phyloP scores from a whole-genome alignment of 2,329 filamentous ascomycete species.

The Parastagonospora avenae region DNA sequence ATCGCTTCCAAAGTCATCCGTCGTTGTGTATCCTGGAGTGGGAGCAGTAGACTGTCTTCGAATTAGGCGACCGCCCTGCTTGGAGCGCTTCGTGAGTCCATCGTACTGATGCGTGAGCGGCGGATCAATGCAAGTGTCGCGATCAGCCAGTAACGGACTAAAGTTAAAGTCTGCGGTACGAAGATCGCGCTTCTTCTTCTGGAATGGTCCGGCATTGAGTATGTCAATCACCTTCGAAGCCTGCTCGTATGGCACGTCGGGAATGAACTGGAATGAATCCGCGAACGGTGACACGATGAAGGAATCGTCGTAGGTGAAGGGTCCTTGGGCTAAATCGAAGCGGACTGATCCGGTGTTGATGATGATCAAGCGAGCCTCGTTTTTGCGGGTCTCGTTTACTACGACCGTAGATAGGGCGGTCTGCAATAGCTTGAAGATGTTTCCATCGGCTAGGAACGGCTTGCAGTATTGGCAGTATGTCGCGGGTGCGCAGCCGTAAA shows the following conservation, averaged over 20 bases:
- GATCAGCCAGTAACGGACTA: conserved; percentile 42
- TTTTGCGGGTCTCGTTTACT: conserved; percentile 57
- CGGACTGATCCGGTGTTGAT: conserved; percentile 66
- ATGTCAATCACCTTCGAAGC: conserved; percentile 49
- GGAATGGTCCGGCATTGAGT: conserved; percentile 53
- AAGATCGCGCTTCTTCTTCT: conserved; percentile 42
- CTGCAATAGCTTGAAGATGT: conserved; percentile 61
- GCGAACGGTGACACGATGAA: conserved; percentile 64
- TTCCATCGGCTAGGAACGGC: conserved; percentile 58
- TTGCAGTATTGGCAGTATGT: conserved; percentile 64
- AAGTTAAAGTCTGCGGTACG: conserved; percentile 43
- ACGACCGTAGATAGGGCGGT: conserved; percentile 59
- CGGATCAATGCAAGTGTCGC: conserved; percentile 58
- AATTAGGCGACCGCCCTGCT: conserved; percentile 49
- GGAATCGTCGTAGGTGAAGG: conserved; percentile 61
- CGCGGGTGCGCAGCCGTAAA: conserved; percentile 66
- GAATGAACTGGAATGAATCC: conserved; percentile 60
- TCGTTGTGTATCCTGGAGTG: conserved; percentile 60
- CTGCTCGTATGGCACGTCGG: conserved; percentile 57
- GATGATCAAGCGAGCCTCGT: conserved; percentile 61
- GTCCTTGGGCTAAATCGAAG: conserved; percentile 67
- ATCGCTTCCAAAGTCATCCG: conserved; percentile 62
- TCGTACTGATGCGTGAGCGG: conserved; percentile 38
- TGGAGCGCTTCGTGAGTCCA: conserved; percentile 28
- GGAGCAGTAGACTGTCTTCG: conserved; percentile 54